These are phyloP conservation scores for Vachellia collinsii DNA, from an alignment of 306 rosid species.

Conservation along the genomic window DNA sequence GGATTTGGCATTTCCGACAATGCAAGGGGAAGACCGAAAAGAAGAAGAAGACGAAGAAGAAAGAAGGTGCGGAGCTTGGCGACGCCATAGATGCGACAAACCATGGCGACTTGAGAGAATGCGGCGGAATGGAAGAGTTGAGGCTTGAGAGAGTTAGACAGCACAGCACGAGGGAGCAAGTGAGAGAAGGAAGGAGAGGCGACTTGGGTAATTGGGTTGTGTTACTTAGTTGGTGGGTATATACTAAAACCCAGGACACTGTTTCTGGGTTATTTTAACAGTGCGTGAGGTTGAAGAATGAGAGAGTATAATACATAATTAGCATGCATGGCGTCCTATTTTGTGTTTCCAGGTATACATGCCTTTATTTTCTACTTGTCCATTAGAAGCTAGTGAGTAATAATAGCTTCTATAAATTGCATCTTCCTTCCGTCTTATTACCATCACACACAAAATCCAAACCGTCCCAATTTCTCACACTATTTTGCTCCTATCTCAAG, in stretches of 20 bases:
- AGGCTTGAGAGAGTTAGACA: constrained; percentile 16
- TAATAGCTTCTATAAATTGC: neutral
- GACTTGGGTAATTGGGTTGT: neutral
- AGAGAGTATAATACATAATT: neutral
- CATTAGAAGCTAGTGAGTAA: neutral
- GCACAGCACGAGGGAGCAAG: constrained; percentile 23
- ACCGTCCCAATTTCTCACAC: neutral
- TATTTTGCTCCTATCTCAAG: neutral
- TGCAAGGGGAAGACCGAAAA: constrained; percentile 29
- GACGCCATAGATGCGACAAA: constrained; percentile 37
- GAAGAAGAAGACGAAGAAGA: neutral
- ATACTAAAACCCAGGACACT: neutral
- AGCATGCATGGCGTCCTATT: neutral
- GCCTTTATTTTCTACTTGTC: neutral
- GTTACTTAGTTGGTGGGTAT: neutral
- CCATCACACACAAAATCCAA: neutral
- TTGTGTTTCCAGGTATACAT: neutral
- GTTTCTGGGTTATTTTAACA: neutral
- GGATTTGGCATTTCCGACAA: constrained; percentile 37
- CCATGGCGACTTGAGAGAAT: constrained; percentile 58
- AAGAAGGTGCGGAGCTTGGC: constrained; percentile 26
- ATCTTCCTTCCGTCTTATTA: neutral
- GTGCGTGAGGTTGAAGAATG: neutral
- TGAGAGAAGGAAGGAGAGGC: neutral
- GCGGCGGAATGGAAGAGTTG: constrained; percentile 45